A percentile compares a stretch with the other conserved stretches of the same genome.
phyloP scores from a whole-genome alignment of 2,329 filamentous ascomycete genomes.

The Penicillium sp. region DNA sequence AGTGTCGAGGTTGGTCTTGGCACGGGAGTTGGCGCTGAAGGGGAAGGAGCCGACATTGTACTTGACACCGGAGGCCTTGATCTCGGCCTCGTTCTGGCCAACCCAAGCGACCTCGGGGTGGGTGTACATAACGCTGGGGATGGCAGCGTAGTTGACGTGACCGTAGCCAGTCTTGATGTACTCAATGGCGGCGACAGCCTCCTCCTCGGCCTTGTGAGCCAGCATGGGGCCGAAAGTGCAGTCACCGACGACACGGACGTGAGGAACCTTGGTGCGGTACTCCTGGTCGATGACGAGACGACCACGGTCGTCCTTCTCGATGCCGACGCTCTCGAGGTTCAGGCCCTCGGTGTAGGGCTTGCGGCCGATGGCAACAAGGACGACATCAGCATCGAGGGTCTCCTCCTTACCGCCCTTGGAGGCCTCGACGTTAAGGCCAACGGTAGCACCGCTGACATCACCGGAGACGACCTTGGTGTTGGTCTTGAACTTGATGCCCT shows the following conservation, averaged over 20 bases:
- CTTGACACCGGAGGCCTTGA: constrained; percentile 85
- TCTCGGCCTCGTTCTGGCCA: constrained; percentile 92
- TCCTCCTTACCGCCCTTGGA: constrained; percentile 96
- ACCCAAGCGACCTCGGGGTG: constrained; percentile 99
- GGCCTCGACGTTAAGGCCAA: constrained; percentile 84
- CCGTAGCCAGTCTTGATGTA: constrained; percentile 98
- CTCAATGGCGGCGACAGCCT: constrained; percentile 90
- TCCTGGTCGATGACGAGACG: constrained; percentile 97
- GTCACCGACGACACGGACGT: constrained; percentile 96
- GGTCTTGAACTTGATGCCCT: constrained; percentile 97
- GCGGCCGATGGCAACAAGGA: constrained; percentile 94
- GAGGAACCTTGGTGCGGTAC: constrained; percentile 95
- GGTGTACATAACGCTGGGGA: constrained; percentile 99
- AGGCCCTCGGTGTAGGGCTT: constrained; percentile 91
- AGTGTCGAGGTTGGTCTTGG: constrained; percentile 97
- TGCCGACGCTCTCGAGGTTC: constrained; percentile 86
- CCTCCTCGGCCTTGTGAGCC: constrained; percentile 98
- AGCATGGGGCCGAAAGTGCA: constrained; percentile 98
- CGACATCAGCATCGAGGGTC: constrained; percentile 87
- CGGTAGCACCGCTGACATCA: constrained; percentile 73
- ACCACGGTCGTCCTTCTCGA: constrained; percentile 76
- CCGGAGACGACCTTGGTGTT: constrained; percentile 92
- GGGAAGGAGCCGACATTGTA: constrained; percentile 95
- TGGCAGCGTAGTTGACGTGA: constrained; percentile 98
- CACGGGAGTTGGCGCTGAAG: constrained; percentile 96